Conservation (phyloP, 495 filamentous ascomycete species). For the Parathielavia appendiculata region DNA sequence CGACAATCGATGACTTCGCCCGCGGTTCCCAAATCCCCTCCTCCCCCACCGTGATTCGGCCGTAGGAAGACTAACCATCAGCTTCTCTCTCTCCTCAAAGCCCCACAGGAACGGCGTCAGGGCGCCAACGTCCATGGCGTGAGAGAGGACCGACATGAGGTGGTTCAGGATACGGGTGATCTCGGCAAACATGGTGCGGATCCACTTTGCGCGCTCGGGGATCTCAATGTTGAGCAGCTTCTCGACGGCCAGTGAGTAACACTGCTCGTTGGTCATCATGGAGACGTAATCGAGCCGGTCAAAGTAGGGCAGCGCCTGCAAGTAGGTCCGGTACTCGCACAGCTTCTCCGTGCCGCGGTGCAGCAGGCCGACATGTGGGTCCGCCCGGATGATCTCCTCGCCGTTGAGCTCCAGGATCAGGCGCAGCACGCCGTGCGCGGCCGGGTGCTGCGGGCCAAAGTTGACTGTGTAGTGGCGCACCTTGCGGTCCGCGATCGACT, state of each 20-base stretch:
- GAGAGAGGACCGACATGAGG: conserved; percentile 94
- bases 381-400: conserved; percentile 92
- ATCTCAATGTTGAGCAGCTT: conserved; percentile 98
- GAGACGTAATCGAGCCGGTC: conserved; percentile 98
- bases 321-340: conserved; percentile 99
- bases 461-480: conserved; percentile 99
- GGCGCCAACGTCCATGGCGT: conserved; percentile 99
- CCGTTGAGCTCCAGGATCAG: conserved; percentile 97
- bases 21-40: too few relatives aligned
- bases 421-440: conserved; percentile 95
- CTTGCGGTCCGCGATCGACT: conserved; percentile 63
- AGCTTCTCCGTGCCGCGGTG: conserved; percentile 99
- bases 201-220: conserved; percentile 92
- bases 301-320: conserved; percentile 98
- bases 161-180: conserved; percentile 95
- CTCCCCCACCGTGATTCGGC: background rate
- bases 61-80: conserved; percentile 68
- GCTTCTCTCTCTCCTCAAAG: conserved; percentile 98
- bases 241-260: conserved; percentile 89
- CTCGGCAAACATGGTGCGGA: conserved; percentile 93
- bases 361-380: conserved; percentile 94
- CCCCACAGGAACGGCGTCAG: conserved; percentile 99
- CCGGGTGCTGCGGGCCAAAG: conserved; percentile 98
- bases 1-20: conserved; percentile 10
- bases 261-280: conserved; percentile 99